Evolutionary conservation across 2,329 filamentous ascomycete species (phyloP), one percentile per base, ranked within the genome.

Genomic region (Trichoderma hamatum): DNA sequence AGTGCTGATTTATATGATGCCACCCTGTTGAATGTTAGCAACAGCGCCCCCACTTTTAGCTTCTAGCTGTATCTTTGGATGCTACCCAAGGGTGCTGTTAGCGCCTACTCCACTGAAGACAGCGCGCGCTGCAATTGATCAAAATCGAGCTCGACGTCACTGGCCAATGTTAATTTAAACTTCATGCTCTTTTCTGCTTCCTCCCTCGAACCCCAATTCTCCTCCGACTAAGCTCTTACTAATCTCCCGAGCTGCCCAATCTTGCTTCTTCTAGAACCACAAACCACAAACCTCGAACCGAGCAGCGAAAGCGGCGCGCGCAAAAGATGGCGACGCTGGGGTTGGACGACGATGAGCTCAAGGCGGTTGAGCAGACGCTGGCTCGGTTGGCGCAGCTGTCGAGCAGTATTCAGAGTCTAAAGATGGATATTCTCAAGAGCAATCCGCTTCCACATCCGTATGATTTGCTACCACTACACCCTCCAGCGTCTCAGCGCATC

Each of bases 371-470:
- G 75, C 86, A 90, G 78, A 88, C 89, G 32, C 87, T 92, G 51
- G 87, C 89, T 74, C 86, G 90, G 32, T 84, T 94, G 26, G 84
- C 84, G 56, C 89, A 92, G 75, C 85, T 94, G 28, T 88, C 89
- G 4, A 89, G 86, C 77, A 92, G 87, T 73, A 86, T 94, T 24
- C 84, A 82, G 69, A 90, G 89, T 51, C 81, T 94, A 26, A 86
- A 87, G 73, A 80, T 82, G 72, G 86, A 88, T 74, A 82, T 93
- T 49, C 78, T 87, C 49, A 84, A 85, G 70, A 88, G 85, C 77
- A 87, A 90, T 66, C 89, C 89, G 28, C 83, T 94, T 5, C 92
- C 92, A 30, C 84, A 85, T 68, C 87, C 89, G 90, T 93, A 81
- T 70, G 84, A 69, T 9, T 49, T 39, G 24, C 39, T 28, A n/a